Evolutionary conservation across 768 basidiomycete genomes (phyloP).

Genomic region (Fomitopsis pulvina): DNA sequence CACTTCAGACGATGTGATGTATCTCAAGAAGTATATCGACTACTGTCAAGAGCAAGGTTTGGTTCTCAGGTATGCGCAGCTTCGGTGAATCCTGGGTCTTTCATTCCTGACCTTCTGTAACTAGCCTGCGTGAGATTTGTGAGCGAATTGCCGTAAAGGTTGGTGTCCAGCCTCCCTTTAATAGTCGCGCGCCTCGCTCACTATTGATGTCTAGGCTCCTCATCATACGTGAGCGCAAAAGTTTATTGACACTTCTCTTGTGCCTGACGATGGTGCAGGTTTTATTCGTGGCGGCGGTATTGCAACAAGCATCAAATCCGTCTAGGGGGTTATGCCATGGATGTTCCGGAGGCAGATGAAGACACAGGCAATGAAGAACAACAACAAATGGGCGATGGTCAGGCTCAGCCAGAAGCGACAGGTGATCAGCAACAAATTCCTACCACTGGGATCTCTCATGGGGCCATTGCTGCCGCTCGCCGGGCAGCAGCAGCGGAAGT

Average conservation of each 20-base stretch:
- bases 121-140: slow-evolving; percentile 75
- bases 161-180: slow-evolving; percentile 9
- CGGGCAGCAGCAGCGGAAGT: slow-evolving; percentile 33
- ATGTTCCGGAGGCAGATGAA: slow-evolving; percentile 38
- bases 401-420: slow-evolving; percentile 18
- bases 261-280: slow-evolving; percentile 35
- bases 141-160: slow-evolving; percentile 83
- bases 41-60: slow-evolving; percentile 86
- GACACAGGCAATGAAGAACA: slow-evolving; percentile 25
- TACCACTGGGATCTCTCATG: slow-evolving; percentile 28
- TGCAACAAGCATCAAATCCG: slow-evolving; percentile 92
- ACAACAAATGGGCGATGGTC: slow-evolving; percentile 27
- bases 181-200: not conserved
- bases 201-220: slow-evolving; percentile 48
- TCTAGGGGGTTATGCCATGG: slow-evolving; percentile 82
- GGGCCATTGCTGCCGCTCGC: slow-evolving; percentile 39
- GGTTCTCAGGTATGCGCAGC: slow-evolving; percentile 56
- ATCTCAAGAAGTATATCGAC: slow-evolving; percentile 84
- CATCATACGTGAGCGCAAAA: slow-evolving; percentile 68
- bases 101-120: not conserved
- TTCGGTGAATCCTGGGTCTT: not conserved
- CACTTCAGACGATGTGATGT: slow-evolving; percentile 75
- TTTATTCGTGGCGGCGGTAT: slow-evolving; percentile 88
- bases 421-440: slow-evolving; percentile 8
- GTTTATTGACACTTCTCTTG: not conserved